Evolutionary conservation across 2,329 filamentous ascomycete genomes (phyloP), one percentile per base, ranked within the genome.

Genomic region (Phialophora tarda): DNA sequence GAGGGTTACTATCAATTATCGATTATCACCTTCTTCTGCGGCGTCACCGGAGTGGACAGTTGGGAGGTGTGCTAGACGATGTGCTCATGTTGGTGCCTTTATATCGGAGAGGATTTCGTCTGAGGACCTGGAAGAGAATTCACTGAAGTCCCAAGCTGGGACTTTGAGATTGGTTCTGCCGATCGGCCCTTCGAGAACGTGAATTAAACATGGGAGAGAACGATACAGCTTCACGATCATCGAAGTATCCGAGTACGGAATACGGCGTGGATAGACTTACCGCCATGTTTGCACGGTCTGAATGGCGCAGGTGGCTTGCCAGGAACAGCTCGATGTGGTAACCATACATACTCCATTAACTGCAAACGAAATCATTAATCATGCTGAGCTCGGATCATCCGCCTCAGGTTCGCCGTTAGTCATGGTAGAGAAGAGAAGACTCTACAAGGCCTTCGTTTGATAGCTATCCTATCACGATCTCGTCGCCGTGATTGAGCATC

Each of bases 231-330:
- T n/a, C 17, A 21, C 17, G 7, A n/a, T n/a, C 38, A n/a, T 44
- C 38, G 38, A n/a, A 44, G 14, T 44, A 7, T 7, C 14, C 7
- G 17, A 8, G 38, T 6, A 44, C 14, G 38, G 38, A 44, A n/a
- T n/a, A 44, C 38, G 17, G 17, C 17, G 17, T n/a, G 17, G 8
- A 21, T 44, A 44, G 38, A 44, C 38, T 44, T 44, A 44, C 38
- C 17, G 38, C 38, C 38, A 44, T n/a, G 38, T n/a, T n/a, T n/a
- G 38, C 38, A 4, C 0, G 28, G 34, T 32, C 8, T 48, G 58
- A 51, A 60, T 60, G 58, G 58, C 58, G 58, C 58, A 60, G 28
- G 58, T 61, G 59, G 59, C 47, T 53, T 61, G 48, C 59, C 26
- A 61, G 28, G 48, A 61, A 61, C 47, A 53, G 48, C 59, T 51